These are phyloP conservation scores for Phialophora verrucosa DNA, from an alignment of 2,329 filamentous ascomycete species.

Conservation along the genomic window DNA sequence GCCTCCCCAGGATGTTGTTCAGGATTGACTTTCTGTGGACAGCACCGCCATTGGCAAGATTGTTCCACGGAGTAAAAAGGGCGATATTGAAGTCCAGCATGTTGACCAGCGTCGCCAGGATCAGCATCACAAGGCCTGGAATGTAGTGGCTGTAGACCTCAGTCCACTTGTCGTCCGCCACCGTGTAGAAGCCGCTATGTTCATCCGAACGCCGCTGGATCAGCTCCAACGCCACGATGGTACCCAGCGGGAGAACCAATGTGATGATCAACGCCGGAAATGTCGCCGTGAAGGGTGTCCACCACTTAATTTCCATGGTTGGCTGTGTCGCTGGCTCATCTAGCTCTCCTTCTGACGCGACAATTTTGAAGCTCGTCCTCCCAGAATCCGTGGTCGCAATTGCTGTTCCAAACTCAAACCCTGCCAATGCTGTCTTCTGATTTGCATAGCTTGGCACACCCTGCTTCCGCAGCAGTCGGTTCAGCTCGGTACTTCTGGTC, in stretches of 20 bases:
- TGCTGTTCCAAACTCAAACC: slow-evolving; percentile 39
- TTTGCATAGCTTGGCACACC: slow-evolving; percentile 31
- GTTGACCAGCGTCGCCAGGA: slow-evolving; percentile 37
- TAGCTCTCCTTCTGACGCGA: slow-evolving; percentile 36
- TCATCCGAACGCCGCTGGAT: slow-evolving; percentile 38
- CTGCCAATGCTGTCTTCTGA: slow-evolving; percentile 35
- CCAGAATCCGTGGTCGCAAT: slow-evolving; percentile 36
- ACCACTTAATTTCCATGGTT: slow-evolving; percentile 32
- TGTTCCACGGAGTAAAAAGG: slow-evolving; percentile 37
- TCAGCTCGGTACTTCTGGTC: slow-evolving; percentile 37
- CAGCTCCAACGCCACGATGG: slow-evolving; percentile 35
- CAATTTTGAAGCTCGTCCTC: slow-evolving; percentile 36
- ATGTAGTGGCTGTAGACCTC: slow-evolving; percentile 44
- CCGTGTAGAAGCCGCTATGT: slow-evolving; percentile 40
- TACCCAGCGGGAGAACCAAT: slow-evolving; percentile 37
- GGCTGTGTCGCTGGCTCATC: slow-evolving; percentile 23
- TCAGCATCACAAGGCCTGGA: slow-evolving; percentile 38
- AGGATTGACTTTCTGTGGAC: slow-evolving; percentile 33
- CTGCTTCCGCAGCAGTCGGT: slow-evolving; percentile 34
- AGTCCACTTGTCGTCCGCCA: slow-evolving; percentile 35
- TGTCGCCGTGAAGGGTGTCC: slow-evolving; percentile 36
- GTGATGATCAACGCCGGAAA: slow-evolving; percentile 32
- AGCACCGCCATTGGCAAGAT: slow-evolving; percentile 32
- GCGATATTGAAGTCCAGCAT: slow-evolving; percentile 40
- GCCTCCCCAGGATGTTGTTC: slow-evolving; percentile 35